Conservation (phyloP, 2,329 filamentous ascomycete species). For the Nemania abortiva region DNA sequence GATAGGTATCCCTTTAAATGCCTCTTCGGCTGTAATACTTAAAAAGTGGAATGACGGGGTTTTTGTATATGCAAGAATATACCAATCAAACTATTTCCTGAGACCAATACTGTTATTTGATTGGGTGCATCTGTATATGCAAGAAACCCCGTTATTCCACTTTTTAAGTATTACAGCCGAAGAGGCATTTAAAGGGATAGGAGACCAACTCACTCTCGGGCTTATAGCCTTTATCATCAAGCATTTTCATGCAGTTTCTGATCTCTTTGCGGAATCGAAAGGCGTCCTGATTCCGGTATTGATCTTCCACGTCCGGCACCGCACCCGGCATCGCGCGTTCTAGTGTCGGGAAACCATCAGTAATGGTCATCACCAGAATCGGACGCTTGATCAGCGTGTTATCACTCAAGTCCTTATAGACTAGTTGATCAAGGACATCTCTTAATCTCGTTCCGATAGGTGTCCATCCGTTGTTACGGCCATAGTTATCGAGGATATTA, state of each 20-base stretch:
- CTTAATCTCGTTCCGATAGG: constrained; percentile 37
- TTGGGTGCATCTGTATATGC: too few species aligned
- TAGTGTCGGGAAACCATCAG: constrained; percentile 36
- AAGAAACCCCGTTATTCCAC: too few species aligned
- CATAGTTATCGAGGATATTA: constrained; percentile 14
- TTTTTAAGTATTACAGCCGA: too few species aligned
- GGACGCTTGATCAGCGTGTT: constrained; percentile 32
- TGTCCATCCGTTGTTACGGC: constrained; percentile 29
- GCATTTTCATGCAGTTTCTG: constrained; percentile 14
- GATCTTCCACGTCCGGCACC: constrained; percentile 17
- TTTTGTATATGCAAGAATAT: too few species aligned
- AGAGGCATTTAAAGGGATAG: too few species aligned
- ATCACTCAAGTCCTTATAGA: constrained; percentile 28
- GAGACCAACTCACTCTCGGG: constrained; percentile 30
- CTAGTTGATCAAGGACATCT: constrained; percentile 36
- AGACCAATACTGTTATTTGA: too few species aligned
- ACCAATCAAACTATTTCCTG: too few species aligned
- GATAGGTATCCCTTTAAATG: too few species aligned
- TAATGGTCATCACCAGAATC: constrained; percentile 34
- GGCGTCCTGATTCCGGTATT: constrained; percentile 26
- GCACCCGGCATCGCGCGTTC: constrained; percentile 28
- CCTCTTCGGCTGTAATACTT: too few species aligned
- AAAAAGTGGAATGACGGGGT: too few species aligned
- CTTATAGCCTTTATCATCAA: constrained; percentile 28
- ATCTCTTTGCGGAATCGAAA: constrained; percentile 36